A percentile compares a stretch with the other conserved stretches of the same genome.
Evolutionary conservation across 306 rosid species (phyloP).

Genomic region (Castanopsis chinensis): DNA sequence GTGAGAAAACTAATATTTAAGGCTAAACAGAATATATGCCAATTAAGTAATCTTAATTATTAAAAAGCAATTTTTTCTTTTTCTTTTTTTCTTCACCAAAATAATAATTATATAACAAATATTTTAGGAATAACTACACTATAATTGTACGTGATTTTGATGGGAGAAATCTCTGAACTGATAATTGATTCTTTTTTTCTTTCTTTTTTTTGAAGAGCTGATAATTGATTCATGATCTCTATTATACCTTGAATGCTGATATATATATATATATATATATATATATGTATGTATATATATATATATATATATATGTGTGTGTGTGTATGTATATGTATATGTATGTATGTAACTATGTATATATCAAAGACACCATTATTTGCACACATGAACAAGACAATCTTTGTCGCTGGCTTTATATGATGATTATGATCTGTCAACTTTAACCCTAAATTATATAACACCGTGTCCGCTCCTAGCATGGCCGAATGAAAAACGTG

Average conservation of each 20-base stretch:
- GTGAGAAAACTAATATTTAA: too few species aligned
- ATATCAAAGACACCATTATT: not conserved
- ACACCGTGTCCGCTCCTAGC: not conserved
- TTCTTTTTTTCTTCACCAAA: too few species aligned
- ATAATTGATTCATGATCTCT: not conserved
- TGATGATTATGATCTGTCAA: not conserved
- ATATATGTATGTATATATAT: too few species aligned
- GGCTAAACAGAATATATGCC: too few species aligned
- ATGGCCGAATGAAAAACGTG: not conserved
- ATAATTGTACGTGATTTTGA: not conserved
- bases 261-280: too few species aligned
- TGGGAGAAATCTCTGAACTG: not conserved
- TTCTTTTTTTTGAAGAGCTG: not conserved
- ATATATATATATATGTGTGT: too few species aligned
- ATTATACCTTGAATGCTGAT: not conserved
- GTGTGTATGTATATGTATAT: too few species aligned
- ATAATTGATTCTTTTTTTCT: not conserved
- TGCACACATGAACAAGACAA: not conserved
- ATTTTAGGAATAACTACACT: too few species aligned
- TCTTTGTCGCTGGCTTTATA: not conserved
- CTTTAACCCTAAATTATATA: not conserved
- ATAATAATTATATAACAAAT: too few species aligned
- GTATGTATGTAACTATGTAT: too few species aligned
- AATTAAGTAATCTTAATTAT: too few species aligned
- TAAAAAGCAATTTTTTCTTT: too few species aligned